phyloP scores from a whole-genome alignment of 257 asterid genomes.

The Solanum ossicruentum region DNA sequence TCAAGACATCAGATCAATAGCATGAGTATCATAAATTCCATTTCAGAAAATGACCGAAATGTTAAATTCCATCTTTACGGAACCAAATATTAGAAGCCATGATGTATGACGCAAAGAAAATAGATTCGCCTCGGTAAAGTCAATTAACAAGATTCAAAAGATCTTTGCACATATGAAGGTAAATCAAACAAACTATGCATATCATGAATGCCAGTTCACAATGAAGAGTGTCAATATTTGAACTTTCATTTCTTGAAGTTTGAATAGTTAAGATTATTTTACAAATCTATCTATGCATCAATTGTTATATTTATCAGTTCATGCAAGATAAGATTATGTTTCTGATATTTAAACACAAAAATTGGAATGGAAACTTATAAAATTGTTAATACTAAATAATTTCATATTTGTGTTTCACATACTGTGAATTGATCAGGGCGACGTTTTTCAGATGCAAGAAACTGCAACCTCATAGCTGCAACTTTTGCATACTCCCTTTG shows the following conservation, averaged over 20 bases:
- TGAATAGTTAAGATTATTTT: neutral
- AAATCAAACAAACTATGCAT: neutral
- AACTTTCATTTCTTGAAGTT: neutral
- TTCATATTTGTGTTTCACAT: neutral
- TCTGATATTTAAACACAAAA: neutral
- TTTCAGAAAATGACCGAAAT: neutral
- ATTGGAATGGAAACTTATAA: neutral
- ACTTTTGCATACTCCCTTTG: conserved; percentile 49
- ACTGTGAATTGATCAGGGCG: conserved; percentile 96
- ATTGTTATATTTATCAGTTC: neutral
- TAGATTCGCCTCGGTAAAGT: neutral
- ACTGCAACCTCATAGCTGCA: conserved; percentile 72
- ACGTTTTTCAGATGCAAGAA: conserved; percentile 69
- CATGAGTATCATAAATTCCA: neutral
- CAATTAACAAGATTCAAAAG: neutral
- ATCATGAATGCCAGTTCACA: neutral
- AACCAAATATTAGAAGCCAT: neutral
- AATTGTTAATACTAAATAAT: neutral
- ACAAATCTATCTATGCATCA: neutral
- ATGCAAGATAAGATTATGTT: neutral
- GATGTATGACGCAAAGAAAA: neutral
- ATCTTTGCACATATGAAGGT: neutral
- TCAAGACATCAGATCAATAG: neutral
- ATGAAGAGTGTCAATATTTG: neutral
- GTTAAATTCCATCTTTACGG: neutral